These are phyloP conservation scores for Pythium dissotocum DNA, from an alignment of 352 stramenopile genomes.

Conservation along the genomic window DNA sequence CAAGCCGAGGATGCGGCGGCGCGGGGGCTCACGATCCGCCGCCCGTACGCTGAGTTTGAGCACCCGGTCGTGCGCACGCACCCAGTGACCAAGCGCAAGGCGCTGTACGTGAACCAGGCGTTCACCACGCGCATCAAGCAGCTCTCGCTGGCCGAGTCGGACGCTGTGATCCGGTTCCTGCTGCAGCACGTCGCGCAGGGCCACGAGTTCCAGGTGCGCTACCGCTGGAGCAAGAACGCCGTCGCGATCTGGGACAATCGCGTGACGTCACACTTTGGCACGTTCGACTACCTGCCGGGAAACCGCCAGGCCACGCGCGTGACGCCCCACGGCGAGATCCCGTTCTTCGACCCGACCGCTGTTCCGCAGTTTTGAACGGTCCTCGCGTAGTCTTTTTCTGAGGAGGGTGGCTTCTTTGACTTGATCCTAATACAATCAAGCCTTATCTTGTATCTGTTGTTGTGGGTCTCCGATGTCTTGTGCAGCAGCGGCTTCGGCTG, in stretches of 20 bases:
- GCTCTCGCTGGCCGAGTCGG: slow-evolving; percentile 41
- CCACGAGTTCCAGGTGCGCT: slow-evolving; percentile 44
- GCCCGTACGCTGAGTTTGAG: slow-evolving; percentile 36
- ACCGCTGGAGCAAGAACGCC: slow-evolving; percentile 33
- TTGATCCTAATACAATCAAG: not conserved
- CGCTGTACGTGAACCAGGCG: slow-evolving; percentile 39
- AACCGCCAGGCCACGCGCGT: slow-evolving; percentile 40
- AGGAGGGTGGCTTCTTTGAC: too few species aligned
- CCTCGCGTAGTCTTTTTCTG: too few species aligned
- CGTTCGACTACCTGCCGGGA: slow-evolving; percentile 43
- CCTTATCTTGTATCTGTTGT: not conserved
- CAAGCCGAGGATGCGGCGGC: slow-evolving; percentile 32
- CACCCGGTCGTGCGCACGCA: slow-evolving; percentile 47
- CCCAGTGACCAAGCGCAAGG: slow-evolving; percentile 38
- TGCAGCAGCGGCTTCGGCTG: not conserved
- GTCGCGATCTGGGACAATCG: slow-evolving; percentile 43
- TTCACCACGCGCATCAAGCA: slow-evolving; percentile 45
- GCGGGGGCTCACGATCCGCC: slow-evolving; percentile 34
- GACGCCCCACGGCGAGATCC: slow-evolving; percentile 36
- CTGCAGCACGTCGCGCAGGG: slow-evolving; percentile 32
- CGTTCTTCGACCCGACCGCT: slow-evolving; percentile 15
- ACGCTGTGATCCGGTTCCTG: slow-evolving; percentile 28
- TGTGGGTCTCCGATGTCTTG: not conserved
- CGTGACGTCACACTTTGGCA: slow-evolving; percentile 35
- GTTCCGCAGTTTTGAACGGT: not conserved